Evolutionary conservation across 2,329 filamentous ascomycete species (phyloP), one percentile per base, ranked within the genome.

Genomic region (Arachnomyces sp.): DNA sequence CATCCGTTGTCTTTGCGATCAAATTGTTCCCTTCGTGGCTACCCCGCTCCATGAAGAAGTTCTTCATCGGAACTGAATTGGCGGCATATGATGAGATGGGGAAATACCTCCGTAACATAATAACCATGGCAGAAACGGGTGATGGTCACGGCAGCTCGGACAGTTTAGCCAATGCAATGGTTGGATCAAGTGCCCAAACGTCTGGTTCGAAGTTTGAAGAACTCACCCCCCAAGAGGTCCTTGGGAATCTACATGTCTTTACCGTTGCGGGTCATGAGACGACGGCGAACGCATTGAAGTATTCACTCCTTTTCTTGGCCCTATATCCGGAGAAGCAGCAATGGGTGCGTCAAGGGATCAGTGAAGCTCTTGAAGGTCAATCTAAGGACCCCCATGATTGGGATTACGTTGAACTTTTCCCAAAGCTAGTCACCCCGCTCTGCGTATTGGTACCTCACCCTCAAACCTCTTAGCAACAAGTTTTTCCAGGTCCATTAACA

Each of bases 251-350:
- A 34, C 71, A 70, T 38, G 55, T 67, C 1, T 63, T 72, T 44
- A 72, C 68, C 35, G 58, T 74, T 36, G 71, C 72, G 0, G 72
- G 72, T 0, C 69, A 73, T 42, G 71, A 75, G 42, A 73, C 71
- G 0, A 71, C 70, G 0, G 67, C 71, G 1, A 64, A 69, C 18
- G 65, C 64, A 0, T 49, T 73, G 4, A 59, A 61, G 1, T 72
- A 64, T 38, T 54, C 61, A 1, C 49, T 70, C 1, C 50, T 64
- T 5, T 63, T 71, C 7, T 56, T 76, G 2, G 69, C 71, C 2
- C 57, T 61, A 0, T 45, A 69, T 31, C 68, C 64, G 0, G 52
- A 63, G 3, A 59, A 68, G 2, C 71, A 74, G 43, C 58, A 65
- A 3, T 73, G 67, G 68, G 34, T 71, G 0, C 50, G 57, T 0